Percentiles rank a stretch among this genome's conserved stretches.
These are phyloP conservation scores for Metarhizium humberi DNA, from an alignment of 2,329 filamentous ascomycete genomes.

Conservation along the genomic window DNA sequence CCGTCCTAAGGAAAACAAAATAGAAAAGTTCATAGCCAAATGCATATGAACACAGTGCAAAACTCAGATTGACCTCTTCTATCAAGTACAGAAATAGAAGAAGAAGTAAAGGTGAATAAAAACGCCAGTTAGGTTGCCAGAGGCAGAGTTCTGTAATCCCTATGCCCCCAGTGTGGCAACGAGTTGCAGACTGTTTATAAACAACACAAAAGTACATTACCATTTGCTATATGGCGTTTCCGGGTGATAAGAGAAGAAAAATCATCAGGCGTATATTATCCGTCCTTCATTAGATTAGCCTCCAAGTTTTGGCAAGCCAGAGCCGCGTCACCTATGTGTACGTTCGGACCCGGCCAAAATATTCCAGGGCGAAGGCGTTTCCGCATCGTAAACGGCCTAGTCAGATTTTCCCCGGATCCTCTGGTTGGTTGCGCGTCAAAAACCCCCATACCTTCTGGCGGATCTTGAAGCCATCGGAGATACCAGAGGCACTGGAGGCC, in stretches of 20 bases:
- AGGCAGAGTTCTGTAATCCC: conserved; percentile 8
- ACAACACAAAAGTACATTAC: background rate
- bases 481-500: no score
- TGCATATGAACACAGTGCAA: background rate
- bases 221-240: background rate
- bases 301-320: background rate
- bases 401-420: conserved; percentile 22
- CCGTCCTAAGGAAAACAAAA: background rate
- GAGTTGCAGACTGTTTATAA: background rate
- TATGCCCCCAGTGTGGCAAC: conserved; percentile 1
- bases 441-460: conserved; percentile 29
- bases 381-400: conserved; percentile 25
- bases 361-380: conserved; percentile 17
- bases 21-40: background rate
- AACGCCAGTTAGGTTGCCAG: background rate
- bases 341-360: no score
- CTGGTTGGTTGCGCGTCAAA: conserved; percentile 12
- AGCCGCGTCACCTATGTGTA: background rate
- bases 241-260: background rate
- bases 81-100: background rate
- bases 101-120: background rate
- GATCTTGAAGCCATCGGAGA: conserved; percentile 29
- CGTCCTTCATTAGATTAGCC: background rate
- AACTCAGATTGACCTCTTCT: background rate
- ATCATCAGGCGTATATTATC: background rate